phyloP scores from a whole-genome alignment of 805 yeast species.

The Kazachstania africana region DNA sequence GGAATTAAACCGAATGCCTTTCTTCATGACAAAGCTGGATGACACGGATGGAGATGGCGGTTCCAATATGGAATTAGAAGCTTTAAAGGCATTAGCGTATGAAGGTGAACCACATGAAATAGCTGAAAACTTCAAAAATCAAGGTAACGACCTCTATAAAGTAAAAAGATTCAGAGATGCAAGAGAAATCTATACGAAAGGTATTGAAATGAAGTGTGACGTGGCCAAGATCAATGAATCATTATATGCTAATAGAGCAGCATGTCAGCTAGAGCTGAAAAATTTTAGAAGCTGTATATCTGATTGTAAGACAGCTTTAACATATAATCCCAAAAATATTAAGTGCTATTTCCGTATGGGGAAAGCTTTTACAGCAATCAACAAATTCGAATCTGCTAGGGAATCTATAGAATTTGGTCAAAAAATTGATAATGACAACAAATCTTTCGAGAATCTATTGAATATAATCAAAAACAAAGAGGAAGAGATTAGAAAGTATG shows the following conservation, averaged over 20 bases:
- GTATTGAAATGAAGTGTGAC: conserved; percentile 57
- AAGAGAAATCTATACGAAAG: conserved; percentile 66
- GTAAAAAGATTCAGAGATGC: conserved; percentile 66
- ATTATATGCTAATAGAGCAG: conserved; percentile 73
- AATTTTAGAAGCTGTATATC: conserved; percentile 80
- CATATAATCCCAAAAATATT: conserved; percentile 52
- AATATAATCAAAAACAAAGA: conserved; percentile 32
- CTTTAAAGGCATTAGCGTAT: conserved; percentile 79
- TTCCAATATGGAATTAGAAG: conserved; percentile 67
- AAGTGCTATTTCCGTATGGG: conserved; percentile 85
- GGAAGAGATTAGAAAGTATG: conserved; percentile 23
- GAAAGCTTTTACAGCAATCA: conserved; percentile 62
- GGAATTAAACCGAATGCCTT: conserved; percentile 76
- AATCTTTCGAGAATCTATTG: conserved; percentile 38
- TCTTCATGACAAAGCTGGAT: conserved; percentile 84
- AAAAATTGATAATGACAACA: conserved; percentile 46
- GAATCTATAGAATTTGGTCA: conserved; percentile 57
- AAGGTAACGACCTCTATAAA: conserved; percentile 83
- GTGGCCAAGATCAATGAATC: conserved; percentile 46
- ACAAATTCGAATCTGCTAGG: conserved; percentile 58
- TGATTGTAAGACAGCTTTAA: conserved; percentile 67
- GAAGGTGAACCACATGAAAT: conserved; percentile 94
- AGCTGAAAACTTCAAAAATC: conserved; percentile 79
- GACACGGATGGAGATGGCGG: conserved; percentile 70
- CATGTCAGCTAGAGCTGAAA: conserved; percentile 74